Evolutionary conservation across 495 filamentous ascomycete species (phyloP).

Genomic region (Articulospora tetracladia): DNA sequence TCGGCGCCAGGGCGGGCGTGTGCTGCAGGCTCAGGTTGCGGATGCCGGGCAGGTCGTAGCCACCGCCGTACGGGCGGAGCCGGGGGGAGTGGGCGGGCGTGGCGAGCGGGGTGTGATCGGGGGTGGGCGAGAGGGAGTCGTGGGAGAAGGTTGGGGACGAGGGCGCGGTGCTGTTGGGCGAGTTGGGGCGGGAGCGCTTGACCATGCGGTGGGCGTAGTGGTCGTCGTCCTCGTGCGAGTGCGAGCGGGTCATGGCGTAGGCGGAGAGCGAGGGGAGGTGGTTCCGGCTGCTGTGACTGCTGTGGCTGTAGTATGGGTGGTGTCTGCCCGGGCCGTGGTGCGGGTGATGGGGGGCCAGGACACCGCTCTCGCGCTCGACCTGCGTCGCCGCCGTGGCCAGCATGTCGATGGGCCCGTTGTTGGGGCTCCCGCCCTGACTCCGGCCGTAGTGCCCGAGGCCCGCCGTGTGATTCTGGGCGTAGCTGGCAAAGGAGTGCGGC

Average conservation of each 20-base stretch:
- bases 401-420: conserved; percentile 62
- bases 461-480: conserved; percentile 58
- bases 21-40: conserved; percentile 83
- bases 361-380: conserved; percentile 71
- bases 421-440: conserved; percentile 41
- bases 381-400: conserved; percentile 86
- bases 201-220: conserved; percentile 65
- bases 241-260: conserved; percentile 90
- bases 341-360: conserved; percentile 37
- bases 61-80: conserved; percentile 60
- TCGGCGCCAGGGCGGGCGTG: conserved; percentile 85
- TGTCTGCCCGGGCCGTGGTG: conserved; percentile 45
- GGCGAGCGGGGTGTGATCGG: conserved; percentile 92
- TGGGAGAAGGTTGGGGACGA: conserved; percentile 98
- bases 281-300: conserved; percentile 48
- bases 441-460: conserved; percentile 64
- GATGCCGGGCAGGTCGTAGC: conserved; percentile 78
- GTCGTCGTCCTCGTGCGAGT: conserved; percentile 85
- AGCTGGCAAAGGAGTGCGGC: conserved; percentile 81
- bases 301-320: conserved; percentile 57
- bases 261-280: conserved; percentile 73
- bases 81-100: conserved; percentile 95
- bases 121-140: conserved; percentile 92
- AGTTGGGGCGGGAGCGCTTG: conserved; percentile 87
- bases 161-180: conserved; percentile 90